These are phyloP conservation scores for Colletotrichum eremochloae DNA, from an alignment of 2,329 filamentous ascomycete species.

Conservation along the genomic window DNA sequence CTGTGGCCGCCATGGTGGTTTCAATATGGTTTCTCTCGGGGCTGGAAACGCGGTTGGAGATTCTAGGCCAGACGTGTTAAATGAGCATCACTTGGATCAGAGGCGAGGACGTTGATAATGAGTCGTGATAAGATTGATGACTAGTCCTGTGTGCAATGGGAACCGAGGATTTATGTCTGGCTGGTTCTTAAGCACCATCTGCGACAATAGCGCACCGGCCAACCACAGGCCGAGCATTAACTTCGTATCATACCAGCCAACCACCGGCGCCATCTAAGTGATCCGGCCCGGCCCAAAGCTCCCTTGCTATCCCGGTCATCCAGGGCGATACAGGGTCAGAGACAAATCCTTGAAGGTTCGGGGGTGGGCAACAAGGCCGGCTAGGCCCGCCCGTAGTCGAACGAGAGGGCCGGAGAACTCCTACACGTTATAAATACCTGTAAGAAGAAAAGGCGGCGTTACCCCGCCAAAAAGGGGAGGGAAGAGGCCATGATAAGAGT, in stretches of 20 bases:
- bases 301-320: constrained; percentile 22
- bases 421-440: constrained; percentile 35
- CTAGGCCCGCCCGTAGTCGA: constrained; percentile 17
- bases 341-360: constrained; percentile 7
- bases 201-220: constrained; percentile 6
- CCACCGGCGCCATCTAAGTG: constrained; percentile 11
- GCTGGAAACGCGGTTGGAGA: not conserved
- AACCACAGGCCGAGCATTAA: constrained; percentile 32
- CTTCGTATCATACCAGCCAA: constrained; percentile 21
- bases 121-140: constrained; percentile 33
- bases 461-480: constrained; percentile 19
- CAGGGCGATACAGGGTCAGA: constrained; percentile 5
- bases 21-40: not conserved
- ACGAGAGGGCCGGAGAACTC: constrained; percentile 33
- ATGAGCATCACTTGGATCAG: constrained; percentile 4
- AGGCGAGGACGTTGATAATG: not conserved
- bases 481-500: constrained; percentile 28
- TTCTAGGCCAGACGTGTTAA: not conserved
- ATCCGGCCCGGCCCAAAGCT: constrained; percentile 5
- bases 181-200: not conserved
- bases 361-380: not conserved
- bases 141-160: constrained; percentile 19
- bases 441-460: constrained; percentile 37
- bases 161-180: constrained; percentile 32
- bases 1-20: constrained; percentile 55